Percentiles rank a stretch among this genome's conserved stretches.
phyloP scores from a whole-genome alignment of 169 alveolate genomes.

The Toxoplasma gondii region DNA sequence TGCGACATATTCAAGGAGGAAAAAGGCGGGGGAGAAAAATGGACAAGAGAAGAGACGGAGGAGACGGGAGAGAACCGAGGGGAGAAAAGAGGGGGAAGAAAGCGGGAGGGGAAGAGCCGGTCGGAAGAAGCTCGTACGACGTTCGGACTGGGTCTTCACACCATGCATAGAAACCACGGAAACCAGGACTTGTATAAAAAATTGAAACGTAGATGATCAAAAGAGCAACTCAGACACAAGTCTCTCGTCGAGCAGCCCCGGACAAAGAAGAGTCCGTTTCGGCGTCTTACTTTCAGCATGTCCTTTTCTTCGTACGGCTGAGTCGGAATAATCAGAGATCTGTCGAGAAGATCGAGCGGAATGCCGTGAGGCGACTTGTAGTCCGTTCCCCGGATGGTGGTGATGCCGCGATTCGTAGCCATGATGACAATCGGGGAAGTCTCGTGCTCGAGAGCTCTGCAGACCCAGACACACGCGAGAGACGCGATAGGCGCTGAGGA shows the following conservation, averaged over 20 bases:
- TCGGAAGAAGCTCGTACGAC: too few species aligned
- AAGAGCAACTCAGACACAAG: too few species aligned
- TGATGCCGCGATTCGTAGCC: constrained; percentile 99
- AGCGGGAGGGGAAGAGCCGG: background rate
- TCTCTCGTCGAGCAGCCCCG: too few species aligned
- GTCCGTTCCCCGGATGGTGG: constrained; percentile 95
- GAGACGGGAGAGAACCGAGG: background rate
- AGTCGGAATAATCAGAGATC: constrained; percentile 97
- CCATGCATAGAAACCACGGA: too few species aligned
- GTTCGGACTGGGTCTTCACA: too few species aligned
- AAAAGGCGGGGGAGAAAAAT: too few species aligned
- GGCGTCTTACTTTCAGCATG: constrained; percentile 65
- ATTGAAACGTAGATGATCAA: too few species aligned
- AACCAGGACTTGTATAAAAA: too few species aligned
- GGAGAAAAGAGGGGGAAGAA: background rate
- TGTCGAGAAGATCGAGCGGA: constrained; percentile 98
- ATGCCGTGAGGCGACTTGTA: constrained; percentile 99
- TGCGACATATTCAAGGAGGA: too few species aligned
- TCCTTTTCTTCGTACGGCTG: constrained; percentile 95
- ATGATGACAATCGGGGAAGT: constrained; percentile 97
- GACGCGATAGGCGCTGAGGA: background rate
- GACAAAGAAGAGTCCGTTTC: too few species aligned
- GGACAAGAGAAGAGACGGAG: too few species aligned
- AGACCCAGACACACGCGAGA: background rate
- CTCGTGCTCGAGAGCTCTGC: constrained; percentile 95